Evolutionary conservation across 73 alveolate genomes (phyloP).

Genomic region (Tetrahymena elliotti): DNA sequence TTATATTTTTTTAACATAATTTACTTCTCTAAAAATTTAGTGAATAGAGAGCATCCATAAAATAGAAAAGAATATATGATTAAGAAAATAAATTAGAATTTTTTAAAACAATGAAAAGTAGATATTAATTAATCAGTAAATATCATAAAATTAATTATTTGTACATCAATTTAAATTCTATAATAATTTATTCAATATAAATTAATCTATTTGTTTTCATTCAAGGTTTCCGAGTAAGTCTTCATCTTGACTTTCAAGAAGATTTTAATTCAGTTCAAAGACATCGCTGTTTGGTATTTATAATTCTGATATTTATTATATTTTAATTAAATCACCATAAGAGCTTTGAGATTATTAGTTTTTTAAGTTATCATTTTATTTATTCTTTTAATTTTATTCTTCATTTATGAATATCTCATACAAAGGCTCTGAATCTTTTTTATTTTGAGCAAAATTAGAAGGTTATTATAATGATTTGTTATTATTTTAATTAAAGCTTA

Average conservation of each 20-base stretch:
- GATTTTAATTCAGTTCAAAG: not conserved
- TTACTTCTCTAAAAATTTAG: too few relatives aligned
- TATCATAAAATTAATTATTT: too few relatives aligned
- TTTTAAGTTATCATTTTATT: not conserved
- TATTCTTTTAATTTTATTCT: not conserved
- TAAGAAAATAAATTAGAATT: too few relatives aligned
- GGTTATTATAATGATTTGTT: not conserved
- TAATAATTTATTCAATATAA: too few relatives aligned
- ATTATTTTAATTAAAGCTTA: not conserved
- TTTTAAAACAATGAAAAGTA: too few relatives aligned
- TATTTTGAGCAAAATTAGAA: not conserved
- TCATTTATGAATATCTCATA: not conserved
- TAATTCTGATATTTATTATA: not conserved
- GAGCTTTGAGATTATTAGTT: not conserved
- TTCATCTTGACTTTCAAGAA: not conserved
- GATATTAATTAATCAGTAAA: too few relatives aligned
- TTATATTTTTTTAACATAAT: too few relatives aligned
- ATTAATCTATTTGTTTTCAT: too few relatives aligned
- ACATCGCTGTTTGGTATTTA: not conserved
- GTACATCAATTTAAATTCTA: too few relatives aligned
- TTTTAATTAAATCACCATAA: not conserved
- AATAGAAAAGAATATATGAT: too few relatives aligned
- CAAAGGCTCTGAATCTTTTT: not conserved
- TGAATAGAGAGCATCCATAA: too few relatives aligned
- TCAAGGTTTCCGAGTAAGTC: not conserved